phyloP scores from a whole-genome alignment of 495 filamentous ascomycete species.

The Penicillium roqueforti region DNA sequence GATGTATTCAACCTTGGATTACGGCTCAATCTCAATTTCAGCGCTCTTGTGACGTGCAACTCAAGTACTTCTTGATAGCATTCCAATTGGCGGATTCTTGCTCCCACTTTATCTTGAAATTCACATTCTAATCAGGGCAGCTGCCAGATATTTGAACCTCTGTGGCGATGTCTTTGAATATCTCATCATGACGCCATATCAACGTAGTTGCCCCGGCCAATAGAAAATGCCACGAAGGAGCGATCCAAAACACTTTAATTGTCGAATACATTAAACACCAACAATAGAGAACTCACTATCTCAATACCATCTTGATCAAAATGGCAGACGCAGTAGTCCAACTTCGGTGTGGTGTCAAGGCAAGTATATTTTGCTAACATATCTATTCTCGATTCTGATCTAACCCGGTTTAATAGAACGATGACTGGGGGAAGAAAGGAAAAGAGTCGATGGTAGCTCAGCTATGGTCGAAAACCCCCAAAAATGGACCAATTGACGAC shows the following conservation, averaged over 20 bases:
- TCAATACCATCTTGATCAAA: background rate
- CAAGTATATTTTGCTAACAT: constrained; percentile 5
- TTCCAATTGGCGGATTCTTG: background rate
- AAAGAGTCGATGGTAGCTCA: constrained; percentile 39
- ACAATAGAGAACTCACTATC: background rate
- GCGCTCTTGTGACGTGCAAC: background rate
- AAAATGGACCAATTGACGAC: constrained; percentile 33
- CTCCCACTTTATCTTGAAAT: background rate
- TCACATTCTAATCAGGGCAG: background rate
- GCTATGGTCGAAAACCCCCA: constrained; percentile 43
- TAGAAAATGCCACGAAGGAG: background rate
- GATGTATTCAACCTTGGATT: background rate
- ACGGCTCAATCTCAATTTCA: background rate
- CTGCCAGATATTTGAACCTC: background rate
- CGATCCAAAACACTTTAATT: background rate
- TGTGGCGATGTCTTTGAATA: background rate
- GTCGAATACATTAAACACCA: background rate
- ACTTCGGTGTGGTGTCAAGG: constrained; percentile 42
- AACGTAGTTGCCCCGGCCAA: background rate
- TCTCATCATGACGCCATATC: constrained; percentile 19
- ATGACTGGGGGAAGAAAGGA: constrained; percentile 48
- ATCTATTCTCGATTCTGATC: background rate
- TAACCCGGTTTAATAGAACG: constrained; percentile 30
- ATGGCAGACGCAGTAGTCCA: constrained; percentile 41
- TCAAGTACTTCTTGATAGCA: background rate